Base-by-base conservation (phyloP, 495 filamentous ascomycete genomes). In the Neurospora terricola region DNA sequence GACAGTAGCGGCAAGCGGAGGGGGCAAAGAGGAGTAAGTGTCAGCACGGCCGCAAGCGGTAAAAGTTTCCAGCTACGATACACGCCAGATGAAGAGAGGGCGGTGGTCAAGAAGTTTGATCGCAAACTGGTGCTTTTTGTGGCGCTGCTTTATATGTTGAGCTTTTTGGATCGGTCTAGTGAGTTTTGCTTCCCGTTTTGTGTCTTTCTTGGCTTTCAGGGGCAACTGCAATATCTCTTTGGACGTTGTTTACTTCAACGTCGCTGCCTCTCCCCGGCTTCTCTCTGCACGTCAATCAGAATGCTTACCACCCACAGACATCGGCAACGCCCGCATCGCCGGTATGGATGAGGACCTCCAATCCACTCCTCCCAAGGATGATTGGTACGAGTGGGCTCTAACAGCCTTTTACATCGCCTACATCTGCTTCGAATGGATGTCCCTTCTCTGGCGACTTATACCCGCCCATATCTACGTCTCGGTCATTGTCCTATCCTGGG, bases 121-220 rank as follows among this genome's bases (percentile, higher is more conserved):
- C 83, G 87, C 72, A 87, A 85, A 70, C 83, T 97, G 73, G 93
- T 97, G 21, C 79, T 92, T 5, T 96, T 96, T 78, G 83, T 97
- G 69, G 92, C 93, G 3, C 76, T 93, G 39, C 83, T 97, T 30
- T 97, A 97, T 78, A 86, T 95, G 84, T 84, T 98, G 40, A 90
- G 88, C 66, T 95, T 96, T 79, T 79, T 94, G 71, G 92, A 94
- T 78, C 86, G 92, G 75, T 93, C 90, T 4, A 93, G 91, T 93
- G 84, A 71, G 87, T 83, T 37, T 42, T 23, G n/a, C n/a, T n/a
- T n/a, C n/a, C n/a, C n/a, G n/a, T 18, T 12, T 34, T 71, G 16
- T 18, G 39, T 38, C 5, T 66, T 40, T 34, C 43, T 70, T 39
- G 27, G 16, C 9, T 48, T 48, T 21, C 9, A 11, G 18, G 43